Evolutionary conservation across 169 alveolate species (phyloP), one percentile per base, ranked within the genome.

Genomic region (Plasmodium fragile): DNA sequence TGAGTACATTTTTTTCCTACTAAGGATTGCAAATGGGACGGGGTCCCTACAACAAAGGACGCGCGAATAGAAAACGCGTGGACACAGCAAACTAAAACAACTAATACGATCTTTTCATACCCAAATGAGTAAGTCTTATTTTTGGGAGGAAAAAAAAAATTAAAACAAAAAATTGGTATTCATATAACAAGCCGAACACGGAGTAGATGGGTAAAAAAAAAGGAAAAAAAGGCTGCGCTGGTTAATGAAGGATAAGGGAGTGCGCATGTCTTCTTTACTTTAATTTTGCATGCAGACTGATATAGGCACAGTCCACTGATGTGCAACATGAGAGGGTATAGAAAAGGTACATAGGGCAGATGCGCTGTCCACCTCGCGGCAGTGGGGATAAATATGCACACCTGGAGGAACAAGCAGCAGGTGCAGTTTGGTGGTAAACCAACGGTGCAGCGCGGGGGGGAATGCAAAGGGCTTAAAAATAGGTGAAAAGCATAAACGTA

Each of bases 141-240:
- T 65, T 65, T 7, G 72, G 71, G 34, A 2, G 30, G 13, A 5
- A 28, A 28, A 28, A 55, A 59, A 65, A 65, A 25, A 65, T 65
- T 65, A 28, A 65, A 65, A 65, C 75, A 65, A 65, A 65, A 65
- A 65, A 65, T 65, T 65, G 10, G 75, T 65, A 65, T 65, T 65
- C 36, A 65, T 65, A 28, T 28, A 65, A 65, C 18, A 65, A 65
- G 41, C n/a, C 36, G 75, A 65, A 65, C 36, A 65, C 75, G 13
- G 36, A 8, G 30, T 65, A 65, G 30, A 5, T 25, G 0, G n/a
- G n/a, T 25, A 65, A 25, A 22, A 59, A 55, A 55, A 59, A 59
- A 59, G 41, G 5, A 53, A 52, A 52, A 52, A 59, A 59, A 59
- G 41, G 5, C 16, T 65, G 75, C 36, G 39, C 75, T 18, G 32